Evolutionary conservation across 2,329 filamentous ascomycete genomes (phyloP), one percentile per base, ranked within the genome.

Genomic region (Thermothelomyces thermophilus): DNA sequence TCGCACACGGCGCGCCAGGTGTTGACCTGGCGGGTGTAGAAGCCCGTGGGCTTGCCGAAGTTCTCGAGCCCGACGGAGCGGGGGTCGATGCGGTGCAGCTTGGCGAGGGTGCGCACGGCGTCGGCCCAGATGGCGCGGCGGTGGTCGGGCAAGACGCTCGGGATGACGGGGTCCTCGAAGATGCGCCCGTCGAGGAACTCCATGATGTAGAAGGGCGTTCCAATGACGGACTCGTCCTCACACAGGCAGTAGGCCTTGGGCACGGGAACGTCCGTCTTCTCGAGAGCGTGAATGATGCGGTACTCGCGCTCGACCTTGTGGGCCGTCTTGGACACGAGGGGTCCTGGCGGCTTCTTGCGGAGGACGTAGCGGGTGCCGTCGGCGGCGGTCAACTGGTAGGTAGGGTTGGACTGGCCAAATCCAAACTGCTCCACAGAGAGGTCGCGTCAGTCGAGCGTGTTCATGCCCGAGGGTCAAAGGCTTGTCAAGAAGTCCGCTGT

Each of bases 241-340:
- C 93, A 98, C 16, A 97, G 78, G 62, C 84, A 86, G 66, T 89
- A 85, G 10, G 88, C 81, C 66, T 79, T 84, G 4, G 93, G 93
- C 0, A 95, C 89, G 0, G 90, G 87, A 8, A 97, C 90, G 64
- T 87, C 82, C 17, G 88, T 94, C 7, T 48, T 50, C 47, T 58
- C 47, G 28, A 97, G 77, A 2, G 91, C 90, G 65, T 87, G 82
- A 63, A 97, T 86, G 63, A 97, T 86, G 62, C 85, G 83, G 72
- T 93, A 93, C 70, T 98, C 93, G 61, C 93, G 86, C 72, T 98
- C 93, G 63, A 98, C 91, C 67, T 91, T 87, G 73, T 98, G 93
- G 9, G 93, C 93, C 2, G 91, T 91, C 72, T 90, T 89, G 61
- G 89, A 95, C 43, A 97, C 77, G 34, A 98, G 83, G 71, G 85